These are phyloP conservation scores for Geum urbanum DNA, from an alignment of 306 rosid genomes.

Conservation along the genomic window DNA sequence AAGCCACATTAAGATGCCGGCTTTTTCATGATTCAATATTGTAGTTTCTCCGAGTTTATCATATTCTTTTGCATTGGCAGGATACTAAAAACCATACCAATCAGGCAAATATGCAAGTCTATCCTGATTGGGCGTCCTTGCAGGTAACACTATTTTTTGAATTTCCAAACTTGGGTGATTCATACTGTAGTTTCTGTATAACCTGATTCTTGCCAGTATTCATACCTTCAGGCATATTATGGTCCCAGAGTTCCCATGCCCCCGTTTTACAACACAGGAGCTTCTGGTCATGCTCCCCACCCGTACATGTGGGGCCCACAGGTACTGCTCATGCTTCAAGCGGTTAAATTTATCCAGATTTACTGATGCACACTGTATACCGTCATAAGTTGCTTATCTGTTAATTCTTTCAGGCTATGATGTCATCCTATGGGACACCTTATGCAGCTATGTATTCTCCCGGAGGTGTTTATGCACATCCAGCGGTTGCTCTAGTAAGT, in stretches of 20 bases:
- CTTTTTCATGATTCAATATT: neutral
- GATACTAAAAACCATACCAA: constrained; percentile 49
- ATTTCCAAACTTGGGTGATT: neutral
- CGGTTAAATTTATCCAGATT: constrained; percentile 19
- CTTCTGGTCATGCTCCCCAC: constrained; percentile 82
- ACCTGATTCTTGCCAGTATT: constrained; percentile 18
- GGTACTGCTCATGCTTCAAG: constrained; percentile 37
- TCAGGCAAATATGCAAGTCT: constrained; percentile 57
- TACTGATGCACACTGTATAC: neutral
- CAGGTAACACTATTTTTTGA: constrained; percentile 45
- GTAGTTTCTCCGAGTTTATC: neutral
- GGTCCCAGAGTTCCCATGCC: constrained; percentile 81
- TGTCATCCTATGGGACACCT: constrained; percentile 84
- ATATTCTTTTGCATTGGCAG: constrained; percentile 34
- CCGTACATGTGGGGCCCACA: constrained; percentile 98
- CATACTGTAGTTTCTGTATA: neutral
- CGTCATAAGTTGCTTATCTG: constrained; percentile 20
- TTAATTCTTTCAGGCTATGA: constrained; percentile 66
- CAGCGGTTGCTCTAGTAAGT: constrained; percentile 71
- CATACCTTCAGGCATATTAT: constrained; percentile 70
- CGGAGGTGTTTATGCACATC: constrained; percentile 81
- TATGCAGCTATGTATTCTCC: constrained; percentile 81
- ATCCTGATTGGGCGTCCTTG: constrained; percentile 96
- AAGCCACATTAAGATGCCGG: neutral
- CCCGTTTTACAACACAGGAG: constrained; percentile 69